phyloP scores from a whole-genome alignment of 352 stramenopile species.

The Globisporangium echinulatum region DNA sequence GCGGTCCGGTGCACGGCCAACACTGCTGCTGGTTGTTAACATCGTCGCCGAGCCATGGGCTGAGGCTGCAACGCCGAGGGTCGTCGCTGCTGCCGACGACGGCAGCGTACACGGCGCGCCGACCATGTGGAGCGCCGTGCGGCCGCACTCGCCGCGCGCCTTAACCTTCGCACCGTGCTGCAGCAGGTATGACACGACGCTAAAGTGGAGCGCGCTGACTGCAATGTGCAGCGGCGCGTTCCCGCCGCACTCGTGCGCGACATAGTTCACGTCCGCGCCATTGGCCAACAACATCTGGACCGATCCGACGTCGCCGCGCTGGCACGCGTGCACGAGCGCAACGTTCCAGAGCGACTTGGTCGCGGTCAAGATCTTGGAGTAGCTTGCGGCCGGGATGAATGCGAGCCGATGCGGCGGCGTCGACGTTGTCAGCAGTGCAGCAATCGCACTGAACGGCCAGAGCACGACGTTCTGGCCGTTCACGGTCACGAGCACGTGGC shows the following conservation, averaged over 20 bases:
- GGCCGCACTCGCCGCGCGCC: slow-evolving; percentile 56
- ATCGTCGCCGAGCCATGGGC: slow-evolving; percentile 6
- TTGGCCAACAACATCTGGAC: slow-evolving; percentile 87
- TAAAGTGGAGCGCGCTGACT: slow-evolving; percentile 76
- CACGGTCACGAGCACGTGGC: slow-evolving; percentile 76
- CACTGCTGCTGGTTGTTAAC: slow-evolving; percentile 9
- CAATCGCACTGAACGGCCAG: slow-evolving; percentile 76
- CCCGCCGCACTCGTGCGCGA: slow-evolving; percentile 71
- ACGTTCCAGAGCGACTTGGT: slow-evolving; percentile 89
- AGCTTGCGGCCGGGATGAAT: slow-evolving; percentile 80
- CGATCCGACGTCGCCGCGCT: slow-evolving; percentile 74
- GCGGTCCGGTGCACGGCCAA: slow-evolving; percentile 35
- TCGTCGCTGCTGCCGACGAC: slow-evolving; percentile 31
- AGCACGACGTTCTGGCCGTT: slow-evolving; percentile 86
- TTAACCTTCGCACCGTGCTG: slow-evolving; percentile 82
- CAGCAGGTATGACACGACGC: slow-evolving; percentile 82
- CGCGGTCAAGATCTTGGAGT: slow-evolving; percentile 84
- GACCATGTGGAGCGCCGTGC: slow-evolving; percentile 76
- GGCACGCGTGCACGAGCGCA: slow-evolving; percentile 80
- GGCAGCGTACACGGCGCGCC: slow-evolving; percentile 59
- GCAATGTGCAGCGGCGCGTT: slow-evolving; percentile 79
- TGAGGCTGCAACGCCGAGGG: slow-evolving; percentile 5
- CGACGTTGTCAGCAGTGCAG: slow-evolving; percentile 56
- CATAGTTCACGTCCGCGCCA: slow-evolving; percentile 83
- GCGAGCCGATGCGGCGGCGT: slow-evolving; percentile 65